Evolutionary conservation across 2,329 filamentous ascomycete species (phyloP), one percentile per base, ranked within the genome.

Genomic region (Herpotrichia juniperi): DNA sequence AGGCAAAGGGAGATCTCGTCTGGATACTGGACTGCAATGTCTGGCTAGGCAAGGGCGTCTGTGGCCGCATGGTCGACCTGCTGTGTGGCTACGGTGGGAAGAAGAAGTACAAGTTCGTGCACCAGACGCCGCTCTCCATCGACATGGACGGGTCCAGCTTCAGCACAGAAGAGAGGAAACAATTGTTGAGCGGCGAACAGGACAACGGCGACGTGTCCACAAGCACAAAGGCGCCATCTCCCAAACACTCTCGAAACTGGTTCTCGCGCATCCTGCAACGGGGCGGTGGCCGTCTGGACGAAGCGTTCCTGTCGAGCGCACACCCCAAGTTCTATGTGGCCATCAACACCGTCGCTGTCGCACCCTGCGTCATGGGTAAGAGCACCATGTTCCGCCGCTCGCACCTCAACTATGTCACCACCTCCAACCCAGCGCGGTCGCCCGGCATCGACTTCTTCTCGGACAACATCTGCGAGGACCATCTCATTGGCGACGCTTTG

Each of bases 1-100:
- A 97, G 68, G 91, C 92, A 1, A 66, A 88, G 58, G 88, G 90
- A 1, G 92, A 97, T 68, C 82, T 97, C 22, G 81, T 99, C 19
- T 99, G 94, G 94, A 87, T 97, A 45, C 83, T 96, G 17, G 94
- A 99, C 75, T 97, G 93, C 78, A 99, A 99, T 67, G 87, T 99
- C 46, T 99, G 96, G 94, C 83, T 97, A 30, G 86, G 86, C 5
- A 85, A 80, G 37, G 89, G 89, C 10, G 90, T 91, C 0, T 86
- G 89, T 42, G 91, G 89, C 0, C 85, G 93, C 49, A 94, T 97
- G 89, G 90, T 97, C 7, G 91, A 96, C 71, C 88, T 86, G 71
- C 80, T 99, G 1, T 88, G 85, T 68, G 96, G 94, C 1, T 86
- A 79, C 25, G 82, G 81, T n/a, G 67, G 71, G 45, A 72, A 68